Conservation (phyloP, 768 basidiomycete genomes). For the Kwoniella pini region DNA sequence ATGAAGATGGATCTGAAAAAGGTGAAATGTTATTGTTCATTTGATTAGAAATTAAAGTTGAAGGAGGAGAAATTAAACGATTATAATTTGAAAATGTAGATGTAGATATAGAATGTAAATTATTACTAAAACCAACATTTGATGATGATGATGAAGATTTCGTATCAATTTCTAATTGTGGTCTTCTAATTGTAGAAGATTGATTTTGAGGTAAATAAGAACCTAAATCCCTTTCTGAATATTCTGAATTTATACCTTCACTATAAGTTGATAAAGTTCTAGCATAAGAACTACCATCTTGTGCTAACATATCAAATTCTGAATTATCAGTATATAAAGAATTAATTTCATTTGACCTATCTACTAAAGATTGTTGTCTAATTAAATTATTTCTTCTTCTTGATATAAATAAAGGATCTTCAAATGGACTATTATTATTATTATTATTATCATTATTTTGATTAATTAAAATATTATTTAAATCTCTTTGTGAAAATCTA, state of each 20-base stretch:
- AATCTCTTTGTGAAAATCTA: constrained; percentile 14
- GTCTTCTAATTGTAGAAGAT: neutral
- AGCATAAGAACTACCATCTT: constrained; percentile 19
- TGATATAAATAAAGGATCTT: neutral
- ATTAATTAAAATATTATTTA: constrained; percentile 3
- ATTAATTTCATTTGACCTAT: neutral
- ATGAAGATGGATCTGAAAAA: neutral
- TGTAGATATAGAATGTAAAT: neutral
- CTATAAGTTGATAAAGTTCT: constrained; percentile 25
- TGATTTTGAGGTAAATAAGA: neutral
- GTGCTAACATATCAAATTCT: constrained; percentile 27
- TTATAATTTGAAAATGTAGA: neutral
- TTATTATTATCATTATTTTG: neutral
- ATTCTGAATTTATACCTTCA: constrained; percentile 21
- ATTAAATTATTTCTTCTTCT: neutral
- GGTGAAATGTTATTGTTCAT: neutral
- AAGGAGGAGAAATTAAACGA: neutral
- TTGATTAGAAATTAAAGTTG: no score
- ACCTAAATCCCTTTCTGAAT: constrained; percentile 16
- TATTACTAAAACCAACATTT: neutral
- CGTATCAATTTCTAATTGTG: constrained; percentile 11
- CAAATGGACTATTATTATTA: neutral
- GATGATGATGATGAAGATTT: neutral
- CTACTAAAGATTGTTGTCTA: no score
- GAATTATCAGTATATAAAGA: constrained; percentile 26